Conservation (phyloP, 75 land plant species). For the Gnetum montanum region DNA sequence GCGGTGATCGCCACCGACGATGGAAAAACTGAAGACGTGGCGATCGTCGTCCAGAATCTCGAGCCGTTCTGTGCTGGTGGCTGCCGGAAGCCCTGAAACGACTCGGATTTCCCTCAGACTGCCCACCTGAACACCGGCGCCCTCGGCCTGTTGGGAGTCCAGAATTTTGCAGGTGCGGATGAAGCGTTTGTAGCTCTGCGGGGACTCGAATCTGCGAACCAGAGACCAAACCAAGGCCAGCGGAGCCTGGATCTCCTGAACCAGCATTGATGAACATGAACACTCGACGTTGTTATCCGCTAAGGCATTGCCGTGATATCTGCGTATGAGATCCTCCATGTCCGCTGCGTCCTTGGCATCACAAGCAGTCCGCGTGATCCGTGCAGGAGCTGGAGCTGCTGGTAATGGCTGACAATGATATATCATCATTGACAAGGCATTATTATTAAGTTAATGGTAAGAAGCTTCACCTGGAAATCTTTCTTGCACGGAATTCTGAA, state of each 20-base stretch:
- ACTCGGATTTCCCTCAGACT: slow-evolving; percentile 8
- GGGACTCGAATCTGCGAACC: slow-evolving; percentile 56
- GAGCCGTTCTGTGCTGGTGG: slow-evolving; percentile 14
- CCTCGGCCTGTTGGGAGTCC: slow-evolving; percentile 12
- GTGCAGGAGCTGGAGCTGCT: too few relatives aligned
- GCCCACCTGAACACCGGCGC: slow-evolving; percentile 9
- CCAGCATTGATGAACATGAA: slow-evolving; percentile 7
- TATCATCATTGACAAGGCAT: too few relatives aligned
- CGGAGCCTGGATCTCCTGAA: slow-evolving; percentile 16
- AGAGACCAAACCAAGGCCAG: slow-evolving; percentile 49
- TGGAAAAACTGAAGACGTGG: slow-evolving; percentile 8
- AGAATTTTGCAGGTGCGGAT: slow-evolving; percentile 24
- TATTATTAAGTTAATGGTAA: too few relatives aligned
- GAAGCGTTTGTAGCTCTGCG: slow-evolving; percentile 59
- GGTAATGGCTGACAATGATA: too few relatives aligned
- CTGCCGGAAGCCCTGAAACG: slow-evolving; percentile 17
- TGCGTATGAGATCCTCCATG: slow-evolving; percentile 3
- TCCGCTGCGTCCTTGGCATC: too few relatives aligned
- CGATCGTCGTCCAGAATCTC: slow-evolving; percentile 12
- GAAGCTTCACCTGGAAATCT: too few relatives aligned
- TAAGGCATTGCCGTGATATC: slow-evolving; percentile 13
- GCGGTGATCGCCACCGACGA: slow-evolving; percentile 12
- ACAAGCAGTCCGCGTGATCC: too few relatives aligned
- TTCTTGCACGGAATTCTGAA: too few relatives aligned
- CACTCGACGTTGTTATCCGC: too few relatives aligned